Base-by-base conservation (phyloP, 768 basidiomycete genomes). In the Rhodosporidiobolus odoratus region DNA sequence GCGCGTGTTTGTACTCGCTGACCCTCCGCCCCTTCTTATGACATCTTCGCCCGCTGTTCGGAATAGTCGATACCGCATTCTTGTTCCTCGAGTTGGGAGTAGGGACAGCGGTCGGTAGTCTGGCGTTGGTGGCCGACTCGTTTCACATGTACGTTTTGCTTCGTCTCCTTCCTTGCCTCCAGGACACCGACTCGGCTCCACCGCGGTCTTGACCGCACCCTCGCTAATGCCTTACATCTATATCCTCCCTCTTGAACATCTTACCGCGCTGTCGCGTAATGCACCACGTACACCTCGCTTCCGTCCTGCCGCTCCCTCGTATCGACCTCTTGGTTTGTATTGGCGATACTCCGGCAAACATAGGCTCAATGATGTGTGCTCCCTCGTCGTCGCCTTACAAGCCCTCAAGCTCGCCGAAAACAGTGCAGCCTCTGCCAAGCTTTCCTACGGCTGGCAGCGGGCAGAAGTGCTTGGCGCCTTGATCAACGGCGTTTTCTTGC, bases 361-460 rank as follows among this genome's bases (percentile, higher is more conserved):
- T 47, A 68, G 67, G 80, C 72, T 75, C 45, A 98, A 95, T 82
- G 96, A 99, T 84, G 92, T 78, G 32, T 65, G 59, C 86, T 96
- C 93, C 79, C 82, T 99, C 69, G 78, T 94, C 66, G 93, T 98
- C 62, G 96, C 95, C 3, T 86, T 98, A 15, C 97, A 97, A 80
- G 94, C 95, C 23, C 91, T 94, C 82, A 90, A 93, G 89, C 83
- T 92, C 65, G 86, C 89, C 43, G 83, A 83, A 43, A 83, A 83
- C 65, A 84, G 82, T 38, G 81, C 85, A 37, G 81, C 81, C 40
- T 86, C 80, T 13, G 85, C 89, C 37, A 85, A 87, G 59, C 96
- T 96, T 80, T 92, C 95, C 37, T 98, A 98, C 79, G 95, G 94
- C n/a, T 98, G 94, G 95, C 94, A 98, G 80, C 85, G 96, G 71